Evolutionary conservation across 2,329 filamentous ascomycete species (phyloP).

Genomic region (Tolypocladium paradoxum): DNA sequence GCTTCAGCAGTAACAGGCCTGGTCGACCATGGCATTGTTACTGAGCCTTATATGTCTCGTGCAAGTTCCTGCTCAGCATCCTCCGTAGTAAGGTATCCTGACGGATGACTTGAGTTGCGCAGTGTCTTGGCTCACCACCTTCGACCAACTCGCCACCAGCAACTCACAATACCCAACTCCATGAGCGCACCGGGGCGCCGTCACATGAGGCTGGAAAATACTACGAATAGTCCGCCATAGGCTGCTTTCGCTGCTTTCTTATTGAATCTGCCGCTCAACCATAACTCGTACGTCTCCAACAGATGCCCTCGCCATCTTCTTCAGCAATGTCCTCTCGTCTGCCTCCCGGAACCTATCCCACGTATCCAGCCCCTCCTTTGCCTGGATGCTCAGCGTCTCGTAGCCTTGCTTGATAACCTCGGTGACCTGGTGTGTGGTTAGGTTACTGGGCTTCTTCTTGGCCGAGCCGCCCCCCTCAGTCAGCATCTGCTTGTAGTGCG

Average conservation of each 20-base stretch:
- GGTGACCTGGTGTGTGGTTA: slow-evolving; percentile 76
- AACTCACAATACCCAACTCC: not conserved
- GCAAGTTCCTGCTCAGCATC: not conserved
- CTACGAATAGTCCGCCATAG: not conserved
- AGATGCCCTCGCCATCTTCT: slow-evolving; percentile 72
- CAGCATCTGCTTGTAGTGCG: slow-evolving; percentile 80
- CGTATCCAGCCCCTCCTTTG: slow-evolving; percentile 73
- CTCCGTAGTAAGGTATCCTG: not conserved
- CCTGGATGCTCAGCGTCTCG: slow-evolving; percentile 84
- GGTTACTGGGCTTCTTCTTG: slow-evolving; percentile 45
- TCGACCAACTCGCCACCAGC: too few relatives aligned
- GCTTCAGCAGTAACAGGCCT: too few relatives aligned
- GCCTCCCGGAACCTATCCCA: slow-evolving; percentile 84
- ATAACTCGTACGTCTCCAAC: slow-evolving; percentile 51
- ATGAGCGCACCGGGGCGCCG: not conserved
- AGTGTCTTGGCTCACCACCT: not conserved
- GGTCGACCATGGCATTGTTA: not conserved
- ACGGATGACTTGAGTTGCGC: not conserved
- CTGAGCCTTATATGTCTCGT: not conserved
- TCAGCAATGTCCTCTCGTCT: slow-evolving; percentile 72
- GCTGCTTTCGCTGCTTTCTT: not conserved
- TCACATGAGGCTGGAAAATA: too few relatives aligned
- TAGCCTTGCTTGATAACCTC: slow-evolving; percentile 94
- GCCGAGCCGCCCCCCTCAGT: slow-evolving; percentile 36
- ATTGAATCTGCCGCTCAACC: slow-evolving; percentile 26